phyloP scores from a whole-genome alignment of 2,329 filamentous ascomycete genomes.

The Aspergillus udagawae region DNA sequence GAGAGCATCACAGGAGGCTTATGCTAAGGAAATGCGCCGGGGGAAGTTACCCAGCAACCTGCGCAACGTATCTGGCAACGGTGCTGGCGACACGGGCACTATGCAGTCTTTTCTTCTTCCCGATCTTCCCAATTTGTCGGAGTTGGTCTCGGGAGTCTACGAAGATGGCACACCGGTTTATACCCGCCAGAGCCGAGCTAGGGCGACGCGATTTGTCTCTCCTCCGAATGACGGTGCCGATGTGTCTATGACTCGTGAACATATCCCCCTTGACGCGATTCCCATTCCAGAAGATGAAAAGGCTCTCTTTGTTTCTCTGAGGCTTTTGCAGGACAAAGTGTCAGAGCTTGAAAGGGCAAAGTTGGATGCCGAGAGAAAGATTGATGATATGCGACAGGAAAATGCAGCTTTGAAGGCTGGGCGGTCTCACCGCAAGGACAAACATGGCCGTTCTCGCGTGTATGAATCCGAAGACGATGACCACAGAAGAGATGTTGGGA shows the following conservation, averaged over 20 bases:
- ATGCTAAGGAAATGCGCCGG: conserved; percentile 28
- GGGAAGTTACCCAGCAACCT: conserved; percentile 19
- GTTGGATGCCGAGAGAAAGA: conserved; percentile 45
- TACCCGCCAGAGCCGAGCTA: conserved; percentile 46
- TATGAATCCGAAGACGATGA: conserved; percentile 45
- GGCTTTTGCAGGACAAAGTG: conserved; percentile 56
- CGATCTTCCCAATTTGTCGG: conserved; percentile 58
- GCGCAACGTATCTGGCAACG: conserved; percentile 20
- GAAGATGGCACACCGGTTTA: conserved; percentile 57
- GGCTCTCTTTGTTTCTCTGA: conserved; percentile 57
- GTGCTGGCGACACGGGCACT: conserved; percentile 47
- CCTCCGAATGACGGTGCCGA: conserved; percentile 36
- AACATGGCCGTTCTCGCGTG: conserved; percentile 28
- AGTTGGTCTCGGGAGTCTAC: conserved; percentile 57
- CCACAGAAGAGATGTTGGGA: conserved; percentile 29
- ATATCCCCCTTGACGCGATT: conserved; percentile 51
- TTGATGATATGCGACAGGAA: conserved; percentile 51
- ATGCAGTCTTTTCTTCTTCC: conserved; percentile 59
- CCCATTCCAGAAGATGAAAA: conserved; percentile 61
- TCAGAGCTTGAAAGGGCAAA: conserved; percentile 54
- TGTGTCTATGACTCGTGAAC: conserved; percentile 29
- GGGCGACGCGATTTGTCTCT: conserved; percentile 52
- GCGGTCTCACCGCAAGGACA: conserved; percentile 32
- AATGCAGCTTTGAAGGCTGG: conserved; percentile 49
- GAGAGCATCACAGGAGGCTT: conserved; percentile 33